Conservation (phyloP, 495 filamentous ascomycete genomes). For the Podospora didyma region DNA sequence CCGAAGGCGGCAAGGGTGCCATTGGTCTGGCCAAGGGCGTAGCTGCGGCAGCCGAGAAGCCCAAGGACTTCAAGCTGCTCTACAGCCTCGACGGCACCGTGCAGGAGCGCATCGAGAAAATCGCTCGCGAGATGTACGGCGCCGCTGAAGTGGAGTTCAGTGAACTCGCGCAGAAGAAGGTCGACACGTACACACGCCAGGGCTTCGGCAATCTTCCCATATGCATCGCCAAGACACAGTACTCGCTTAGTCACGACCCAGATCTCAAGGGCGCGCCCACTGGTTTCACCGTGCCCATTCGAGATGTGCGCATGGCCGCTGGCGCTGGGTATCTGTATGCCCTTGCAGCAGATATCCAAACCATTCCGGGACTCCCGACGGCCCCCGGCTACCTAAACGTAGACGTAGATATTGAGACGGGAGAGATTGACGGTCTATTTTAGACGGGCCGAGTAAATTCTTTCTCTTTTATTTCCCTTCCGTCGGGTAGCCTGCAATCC, state of each 20-base stretch:
- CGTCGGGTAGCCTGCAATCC: too few relatives aligned
- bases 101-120: constrained; percentile 86
- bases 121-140: constrained; percentile 91
- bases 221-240: constrained; percentile 97
- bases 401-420: constrained; percentile 87
- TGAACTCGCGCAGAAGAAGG: constrained; percentile 90
- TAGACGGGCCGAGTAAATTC: constrained; percentile 37
- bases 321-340: constrained; percentile 95
- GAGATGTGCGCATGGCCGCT: constrained; percentile 90
- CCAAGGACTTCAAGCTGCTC: constrained; percentile 85
- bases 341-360: constrained; percentile 95
- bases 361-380: constrained; percentile 92
- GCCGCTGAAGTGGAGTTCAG: constrained; percentile 88
- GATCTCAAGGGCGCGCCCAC: constrained; percentile 93
- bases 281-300: constrained; percentile 91
- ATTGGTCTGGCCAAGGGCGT: constrained; percentile 86
- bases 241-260: constrained; percentile 91
- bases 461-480: too few relatives aligned
- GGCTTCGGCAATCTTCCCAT: constrained; percentile 90
- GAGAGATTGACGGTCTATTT: constrained; percentile 94
- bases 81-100: constrained; percentile 78
- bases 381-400: constrained; percentile 96
- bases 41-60: constrained; percentile 74
- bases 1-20: constrained; percentile 88
- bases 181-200: constrained; percentile 89